Evolutionary conservation across 768 basidiomycete genomes (phyloP).

Genomic region (Leccinum uliginosum): DNA sequence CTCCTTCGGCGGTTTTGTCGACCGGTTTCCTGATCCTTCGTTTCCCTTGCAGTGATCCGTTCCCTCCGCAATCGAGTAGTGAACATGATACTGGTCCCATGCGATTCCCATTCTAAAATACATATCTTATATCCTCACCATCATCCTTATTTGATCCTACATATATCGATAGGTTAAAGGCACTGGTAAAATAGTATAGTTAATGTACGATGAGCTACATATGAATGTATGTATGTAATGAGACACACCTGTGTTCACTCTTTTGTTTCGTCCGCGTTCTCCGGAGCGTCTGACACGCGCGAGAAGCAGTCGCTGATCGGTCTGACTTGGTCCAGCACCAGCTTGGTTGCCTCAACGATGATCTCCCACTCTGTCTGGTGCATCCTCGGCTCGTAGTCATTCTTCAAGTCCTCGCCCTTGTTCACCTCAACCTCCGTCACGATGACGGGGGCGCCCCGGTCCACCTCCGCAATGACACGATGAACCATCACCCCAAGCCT

Average conservation of each 20-base stretch:
- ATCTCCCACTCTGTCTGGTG: slow-evolving; percentile 86
- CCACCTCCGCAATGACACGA: slow-evolving; percentile 88
- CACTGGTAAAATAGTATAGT: slow-evolving; percentile 10
- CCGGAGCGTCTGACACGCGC: not conserved
- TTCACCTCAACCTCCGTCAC: slow-evolving; percentile 73
- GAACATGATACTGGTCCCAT: slow-evolving; percentile 14
- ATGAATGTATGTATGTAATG: slow-evolving; percentile 1
- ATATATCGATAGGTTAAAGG: slow-evolving; percentile 15
- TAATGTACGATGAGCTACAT: slow-evolving; percentile 12
- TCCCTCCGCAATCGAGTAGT: slow-evolving; percentile 12
- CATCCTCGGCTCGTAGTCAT: slow-evolving; percentile 63
- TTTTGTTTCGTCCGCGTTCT: not conserved
- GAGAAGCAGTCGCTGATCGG: slow-evolving; percentile 9
- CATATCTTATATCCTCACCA: slow-evolving; percentile 1
- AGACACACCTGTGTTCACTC: slow-evolving; percentile 5
- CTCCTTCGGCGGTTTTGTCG: not conserved
- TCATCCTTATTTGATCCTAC: slow-evolving; percentile 5
- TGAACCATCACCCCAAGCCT: slow-evolving; percentile 91
- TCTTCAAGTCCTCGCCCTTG: slow-evolving; percentile 68
- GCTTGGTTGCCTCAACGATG: slow-evolving; percentile 81
- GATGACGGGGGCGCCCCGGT: slow-evolving; percentile 84
- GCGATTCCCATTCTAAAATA: slow-evolving; percentile 27
- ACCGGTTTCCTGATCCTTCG: not conserved
- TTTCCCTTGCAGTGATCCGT: slow-evolving; percentile 13
- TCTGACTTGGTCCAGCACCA: slow-evolving; percentile 55